Percentiles rank a stretch among this genome's conserved stretches.
These are phyloP conservation scores for Talaromyces sp. DNA, from an alignment of 2,329 filamentous ascomycete genomes.

Conservation along the genomic window DNA sequence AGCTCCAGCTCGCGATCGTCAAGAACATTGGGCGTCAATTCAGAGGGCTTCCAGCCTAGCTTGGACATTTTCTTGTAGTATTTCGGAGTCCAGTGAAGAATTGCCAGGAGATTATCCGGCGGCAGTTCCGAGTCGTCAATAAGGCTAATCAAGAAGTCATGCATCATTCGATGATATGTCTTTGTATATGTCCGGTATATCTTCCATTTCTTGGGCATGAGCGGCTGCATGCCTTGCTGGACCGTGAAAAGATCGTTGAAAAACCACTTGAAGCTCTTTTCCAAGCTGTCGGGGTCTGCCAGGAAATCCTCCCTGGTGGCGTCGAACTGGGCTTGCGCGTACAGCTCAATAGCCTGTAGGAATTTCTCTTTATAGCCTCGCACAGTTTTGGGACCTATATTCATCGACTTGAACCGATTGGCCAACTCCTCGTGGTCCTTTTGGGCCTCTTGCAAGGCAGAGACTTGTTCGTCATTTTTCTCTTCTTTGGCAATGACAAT, in stretches of 20 bases:
- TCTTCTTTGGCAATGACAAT: slow-evolving; percentile 93
- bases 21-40: slow-evolving; percentile 79
- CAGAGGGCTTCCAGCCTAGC: slow-evolving; percentile 69
- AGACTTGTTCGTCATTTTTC: slow-evolving; percentile 87
- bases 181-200: slow-evolving; percentile 85
- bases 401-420: slow-evolving; percentile 88
- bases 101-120: slow-evolving; percentile 80
- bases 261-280: slow-evolving; percentile 89
- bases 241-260: slow-evolving; percentile 97
- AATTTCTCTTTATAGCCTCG: slow-evolving; percentile 98
- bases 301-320: slow-evolving; percentile 68
- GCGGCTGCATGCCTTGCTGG: slow-evolving; percentile 79
- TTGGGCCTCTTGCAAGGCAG: slow-evolving; percentile 87
- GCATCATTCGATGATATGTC: slow-evolving; percentile 93
- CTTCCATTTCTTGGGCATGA: slow-evolving; percentile 96
- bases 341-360: slow-evolving; percentile 68
- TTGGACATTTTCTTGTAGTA: slow-evolving; percentile 96
- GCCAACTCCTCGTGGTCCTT: slow-evolving; percentile 95
- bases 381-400: slow-evolving; percentile 82
- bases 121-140: slow-evolving; percentile 81
- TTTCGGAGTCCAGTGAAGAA: slow-evolving; percentile 91
- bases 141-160: slow-evolving; percentile 78
- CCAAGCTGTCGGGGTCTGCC: slow-evolving; percentile 73
- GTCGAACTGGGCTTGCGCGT: slow-evolving; percentile 68
- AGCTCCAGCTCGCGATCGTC: slow-evolving; percentile 87